Conservation (phyloP, 805 yeast species). For the Sugiyamaella valdiviana region DNA sequence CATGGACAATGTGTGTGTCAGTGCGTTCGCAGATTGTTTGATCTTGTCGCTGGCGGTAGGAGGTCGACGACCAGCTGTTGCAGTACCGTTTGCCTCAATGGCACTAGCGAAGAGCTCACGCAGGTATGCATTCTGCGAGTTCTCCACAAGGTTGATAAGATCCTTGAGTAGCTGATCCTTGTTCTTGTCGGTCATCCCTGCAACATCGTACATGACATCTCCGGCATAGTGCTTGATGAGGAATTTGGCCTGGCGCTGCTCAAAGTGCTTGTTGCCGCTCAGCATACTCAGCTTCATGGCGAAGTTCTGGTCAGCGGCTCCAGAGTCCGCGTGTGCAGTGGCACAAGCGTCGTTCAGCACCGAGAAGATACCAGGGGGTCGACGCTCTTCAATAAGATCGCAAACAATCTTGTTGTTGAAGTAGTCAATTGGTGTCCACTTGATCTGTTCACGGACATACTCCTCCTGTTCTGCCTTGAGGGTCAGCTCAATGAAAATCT, state of each 20-base stretch:
- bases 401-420: conserved; percentile 95
- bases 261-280: conserved; percentile 77
- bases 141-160: conserved; percentile 67
- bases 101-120: conserved; percentile 48
- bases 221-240: conserved; percentile 96
- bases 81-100: conserved; percentile 44
- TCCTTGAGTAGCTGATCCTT: conserved; percentile 91
- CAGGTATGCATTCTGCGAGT: conserved; percentile 64
- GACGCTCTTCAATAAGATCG: conserved; percentile 85
- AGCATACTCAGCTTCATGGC: conserved; percentile 86
- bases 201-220: conserved; percentile 88
- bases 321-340: conserved; percentile 96
- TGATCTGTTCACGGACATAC: conserved; percentile 87
- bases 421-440: conserved; percentile 96
- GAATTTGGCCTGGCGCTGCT: conserved; percentile 79
- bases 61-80: conserved; percentile 67
- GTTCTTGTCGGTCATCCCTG: conserved; percentile 91
- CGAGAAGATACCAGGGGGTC: conserved; percentile 96
- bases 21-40: conserved; percentile 80
- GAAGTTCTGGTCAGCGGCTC: conserved; percentile 94
- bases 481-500: conserved; percentile 91
- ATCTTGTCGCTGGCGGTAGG: conserved; percentile 96
- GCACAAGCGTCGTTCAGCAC: conserved; percentile 96
- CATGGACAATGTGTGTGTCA: conserved; percentile 81
- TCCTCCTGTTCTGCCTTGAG: conserved; percentile 97